Base-by-base conservation (phyloP, 2,329 filamentous ascomycete genomes). In the Ceratocystis smalleyi region DNA sequence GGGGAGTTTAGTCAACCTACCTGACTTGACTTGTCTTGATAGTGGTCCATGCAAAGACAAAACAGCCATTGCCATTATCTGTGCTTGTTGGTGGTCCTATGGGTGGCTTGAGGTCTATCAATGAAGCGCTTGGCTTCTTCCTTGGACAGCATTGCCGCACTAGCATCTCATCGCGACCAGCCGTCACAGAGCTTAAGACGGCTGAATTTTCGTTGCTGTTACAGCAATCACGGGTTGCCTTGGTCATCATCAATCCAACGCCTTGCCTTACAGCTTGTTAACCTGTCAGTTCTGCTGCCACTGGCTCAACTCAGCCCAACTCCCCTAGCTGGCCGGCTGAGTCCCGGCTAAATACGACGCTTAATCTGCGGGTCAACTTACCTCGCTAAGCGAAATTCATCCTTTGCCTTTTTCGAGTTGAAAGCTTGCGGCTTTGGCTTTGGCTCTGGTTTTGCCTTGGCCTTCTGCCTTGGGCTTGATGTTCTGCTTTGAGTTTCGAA, bases 361-460 rank as follows among this genome's bases (percentile, higher is more conserved):
- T 57, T 57, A 57, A 57, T 57, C 30, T 8, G 12, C 10, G 54
- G 54, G 54, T 57, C 27, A 57, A 57, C 22, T 24, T 35, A 8
- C 54, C 54, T 57, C 17, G 17, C 54, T n/a, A 35, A 57, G 27
- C 54, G 24, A 15, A 57, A 57, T n/a, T 35, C 54, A 57, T 57
- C 17, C 54, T 57, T 57, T 27, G 47, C 22, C 54, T 32, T 57
- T 30, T 30, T 35, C 30, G 17, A 57, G 27, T 35, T 32, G 54
- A 57, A 57, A 57, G 51, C 51, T 57, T 57, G 51, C 35, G 35
- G 35, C 24, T n/a, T 57, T 19, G 27, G 51, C 51, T 57, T 57
- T 32, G 15, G 19, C 49, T 54, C 24, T 54, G 27, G 8, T 27
- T 51, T 15, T 51, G 19, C 22, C 32, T 4, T 57, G 51, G 22